A percentile compares a stretch with the other conserved stretches of the same genome.
These are phyloP conservation scores for Globisporangium cederbergense DNA, from an alignment of 352 stramenopile species.

Conservation along the genomic window DNA sequence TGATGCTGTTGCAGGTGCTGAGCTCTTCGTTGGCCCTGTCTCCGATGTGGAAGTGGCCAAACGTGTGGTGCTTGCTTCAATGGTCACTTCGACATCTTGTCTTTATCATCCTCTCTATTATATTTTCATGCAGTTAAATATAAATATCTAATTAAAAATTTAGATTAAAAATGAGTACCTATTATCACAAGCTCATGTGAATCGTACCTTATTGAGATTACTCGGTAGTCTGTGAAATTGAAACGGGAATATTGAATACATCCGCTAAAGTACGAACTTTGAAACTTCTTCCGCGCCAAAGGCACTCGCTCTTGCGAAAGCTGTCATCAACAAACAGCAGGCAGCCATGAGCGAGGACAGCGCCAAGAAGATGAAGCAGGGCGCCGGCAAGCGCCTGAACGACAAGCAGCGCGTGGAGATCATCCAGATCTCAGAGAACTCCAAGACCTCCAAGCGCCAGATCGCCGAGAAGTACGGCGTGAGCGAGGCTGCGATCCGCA, in stretches of 20 bases:
- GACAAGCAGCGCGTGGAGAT: constrained; percentile 82
- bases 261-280: neutral
- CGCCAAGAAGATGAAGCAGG: constrained; percentile 65
- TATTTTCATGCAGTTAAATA: neutral
- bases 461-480: constrained; percentile 75
- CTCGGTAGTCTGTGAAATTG: too few species aligned
- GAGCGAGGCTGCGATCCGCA: constrained; percentile 75
- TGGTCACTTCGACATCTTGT: neutral
- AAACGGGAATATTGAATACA: neutral
- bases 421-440: constrained; percentile 79
- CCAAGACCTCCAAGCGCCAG: constrained; percentile 75
- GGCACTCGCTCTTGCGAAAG: neutral
- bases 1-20: constrained; percentile 9
- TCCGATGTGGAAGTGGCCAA: constrained; percentile 8
- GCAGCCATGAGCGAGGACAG: constrained; percentile 28
- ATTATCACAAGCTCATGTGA: too few species aligned
- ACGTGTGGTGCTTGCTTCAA: neutral
- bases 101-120: neutral
- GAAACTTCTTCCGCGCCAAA: neutral
- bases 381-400: constrained; percentile 69
- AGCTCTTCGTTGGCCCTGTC: constrained; percentile 11
- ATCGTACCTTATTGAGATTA: too few species aligned
- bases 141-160: neutral
- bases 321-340: neutral
- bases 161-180: too few species aligned